These are phyloP conservation scores for Spergularia bocconei DNA, from an alignment of 148 eudicot genomes.

Conservation along the genomic window DNA sequence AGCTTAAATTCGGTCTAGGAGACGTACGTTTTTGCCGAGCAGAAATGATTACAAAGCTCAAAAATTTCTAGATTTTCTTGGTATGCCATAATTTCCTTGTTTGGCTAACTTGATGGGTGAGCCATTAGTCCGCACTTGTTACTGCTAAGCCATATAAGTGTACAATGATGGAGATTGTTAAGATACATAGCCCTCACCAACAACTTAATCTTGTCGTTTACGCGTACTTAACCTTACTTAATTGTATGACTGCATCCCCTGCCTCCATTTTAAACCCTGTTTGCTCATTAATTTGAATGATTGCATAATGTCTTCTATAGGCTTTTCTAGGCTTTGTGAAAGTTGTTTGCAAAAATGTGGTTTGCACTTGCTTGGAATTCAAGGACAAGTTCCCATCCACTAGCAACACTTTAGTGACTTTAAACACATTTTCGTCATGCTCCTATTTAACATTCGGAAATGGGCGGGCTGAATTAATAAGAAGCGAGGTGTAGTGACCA, in stretches of 20 bases:
- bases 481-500: no score
- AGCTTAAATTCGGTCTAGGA: neutral
- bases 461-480: no score
- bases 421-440: neutral
- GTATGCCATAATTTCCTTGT: conserved; percentile 3
- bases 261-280: neutral
- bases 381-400: neutral
- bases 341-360: neutral
- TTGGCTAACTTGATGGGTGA: neutral
- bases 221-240: neutral
- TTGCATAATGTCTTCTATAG: neutral
- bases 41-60: neutral
- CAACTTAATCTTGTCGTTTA: neutral
- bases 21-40: neutral
- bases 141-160: conserved; percentile 8
- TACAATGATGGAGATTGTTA: conserved; percentile 19
- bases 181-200: conserved; percentile 10
- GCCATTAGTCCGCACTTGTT: neutral
- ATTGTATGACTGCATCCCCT: neutral
- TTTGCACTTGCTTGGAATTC: neutral
- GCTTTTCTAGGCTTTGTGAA: neutral
- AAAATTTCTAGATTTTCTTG: neutral
- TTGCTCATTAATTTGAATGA: neutral
- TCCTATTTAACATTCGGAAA: no score
- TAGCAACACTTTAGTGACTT: neutral